These are phyloP conservation scores for Ceriops zippeliana DNA, from an alignment of 345 rosid genomes.

Conservation along the genomic window DNA sequence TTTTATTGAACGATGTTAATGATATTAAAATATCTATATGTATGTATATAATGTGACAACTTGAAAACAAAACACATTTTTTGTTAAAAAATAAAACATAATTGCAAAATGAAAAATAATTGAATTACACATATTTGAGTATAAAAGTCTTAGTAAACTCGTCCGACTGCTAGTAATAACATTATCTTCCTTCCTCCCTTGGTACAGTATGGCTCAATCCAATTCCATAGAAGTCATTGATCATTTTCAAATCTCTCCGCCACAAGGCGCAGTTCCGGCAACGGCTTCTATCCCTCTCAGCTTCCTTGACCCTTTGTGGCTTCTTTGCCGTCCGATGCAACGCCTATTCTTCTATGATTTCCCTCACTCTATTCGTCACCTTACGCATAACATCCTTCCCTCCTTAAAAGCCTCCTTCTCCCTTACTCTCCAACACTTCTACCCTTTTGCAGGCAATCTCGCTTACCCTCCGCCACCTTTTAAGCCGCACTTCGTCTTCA, in stretches of 20 bases:
- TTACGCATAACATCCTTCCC: constrained; percentile 15
- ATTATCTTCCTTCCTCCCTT: too few relatives aligned
- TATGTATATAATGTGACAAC: too few relatives aligned
- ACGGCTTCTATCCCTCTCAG: constrained; percentile 13
- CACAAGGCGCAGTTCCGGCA: constrained; percentile 11
- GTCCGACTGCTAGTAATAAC: too few relatives aligned
- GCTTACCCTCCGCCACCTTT: constrained; percentile 24
- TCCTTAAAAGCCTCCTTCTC: constrained; percentile 26
- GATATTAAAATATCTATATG: too few relatives aligned
- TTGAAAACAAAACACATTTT: too few relatives aligned
- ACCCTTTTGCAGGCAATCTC: constrained; percentile 29
- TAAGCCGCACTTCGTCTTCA: constrained; percentile 25
- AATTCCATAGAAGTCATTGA: constrained; percentile 4
- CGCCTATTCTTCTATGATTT: constrained; percentile 29
- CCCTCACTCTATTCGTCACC: constrained; percentile 19
- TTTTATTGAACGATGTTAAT: too few relatives aligned
- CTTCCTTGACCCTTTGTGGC: constrained; percentile 18
- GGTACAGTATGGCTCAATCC: too few relatives aligned
- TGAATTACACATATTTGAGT: too few relatives aligned
- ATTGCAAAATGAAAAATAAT: too few relatives aligned
- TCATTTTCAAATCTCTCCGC: constrained; percentile 15
- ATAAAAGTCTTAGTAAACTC: too few relatives aligned
- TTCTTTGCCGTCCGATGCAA: constrained; percentile 17
- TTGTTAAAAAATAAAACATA: too few relatives aligned
- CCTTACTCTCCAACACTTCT: constrained; percentile 23